Conservation (phyloP, 805 yeast genomes). For the Spathaspora passalidarum region DNA sequence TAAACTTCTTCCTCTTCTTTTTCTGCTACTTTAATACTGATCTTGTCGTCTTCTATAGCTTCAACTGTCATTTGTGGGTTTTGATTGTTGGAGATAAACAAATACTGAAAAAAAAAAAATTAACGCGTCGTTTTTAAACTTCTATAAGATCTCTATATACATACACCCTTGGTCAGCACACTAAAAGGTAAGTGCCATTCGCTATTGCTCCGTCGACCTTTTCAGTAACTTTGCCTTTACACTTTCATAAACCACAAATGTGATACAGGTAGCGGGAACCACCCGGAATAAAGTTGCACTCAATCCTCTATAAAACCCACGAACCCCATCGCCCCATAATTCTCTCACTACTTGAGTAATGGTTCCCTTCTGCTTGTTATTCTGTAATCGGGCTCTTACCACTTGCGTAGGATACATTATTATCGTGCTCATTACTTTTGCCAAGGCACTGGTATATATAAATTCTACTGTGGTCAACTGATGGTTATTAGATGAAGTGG, state of each 20-base stretch:
- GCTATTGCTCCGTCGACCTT: not conserved
- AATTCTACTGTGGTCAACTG: conserved; percentile 53
- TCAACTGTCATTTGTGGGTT: not conserved
- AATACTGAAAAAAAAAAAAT: not conserved
- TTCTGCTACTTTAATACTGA: not conserved
- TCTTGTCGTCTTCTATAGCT: not conserved
- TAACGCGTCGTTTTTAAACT: not conserved
- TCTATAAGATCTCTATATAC: not conserved
- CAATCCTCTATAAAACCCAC: conserved; percentile 82
- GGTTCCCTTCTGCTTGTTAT: conserved; percentile 22
- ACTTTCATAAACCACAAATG: conserved; percentile 81
- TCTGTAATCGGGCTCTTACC: conserved; percentile 71
- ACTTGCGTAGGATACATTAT: conserved; percentile 83
- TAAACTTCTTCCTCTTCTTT: not conserved
- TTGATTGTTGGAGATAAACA: not conserved
- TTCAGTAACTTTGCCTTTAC: conserved; percentile 21
- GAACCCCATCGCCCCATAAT: conserved; percentile 54
- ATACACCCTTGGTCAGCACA: too few relatives aligned
- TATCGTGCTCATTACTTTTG: conserved; percentile 68
- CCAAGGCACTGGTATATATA: conserved; percentile 59
- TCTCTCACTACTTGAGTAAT: conserved; percentile 25
- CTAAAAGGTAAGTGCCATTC: too few relatives aligned
- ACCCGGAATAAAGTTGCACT: conserved; percentile 76
- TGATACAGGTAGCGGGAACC: conserved; percentile 89
- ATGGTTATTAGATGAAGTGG: conserved; percentile 1